Percentiles rank a stretch among this genome's conserved stretches.
These are phyloP conservation scores for Otatea glauca DNA, from an alignment of 176 grass and related monocot species.

Conservation along the genomic window DNA sequence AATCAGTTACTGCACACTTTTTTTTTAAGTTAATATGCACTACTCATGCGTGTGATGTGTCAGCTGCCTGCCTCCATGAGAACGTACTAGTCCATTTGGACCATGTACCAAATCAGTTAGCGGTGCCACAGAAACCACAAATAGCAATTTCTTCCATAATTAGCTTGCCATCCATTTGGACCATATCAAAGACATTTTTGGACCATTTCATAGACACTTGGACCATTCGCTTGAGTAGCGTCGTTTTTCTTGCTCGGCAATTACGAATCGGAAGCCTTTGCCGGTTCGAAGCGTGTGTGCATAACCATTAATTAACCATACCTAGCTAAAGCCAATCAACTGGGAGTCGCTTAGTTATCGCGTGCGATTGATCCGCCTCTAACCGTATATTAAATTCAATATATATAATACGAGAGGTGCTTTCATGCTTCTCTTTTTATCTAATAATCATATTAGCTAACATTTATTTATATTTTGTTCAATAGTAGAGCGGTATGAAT, in stretches of 20 bases:
- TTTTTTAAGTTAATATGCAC: neutral
- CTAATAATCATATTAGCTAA: no score
- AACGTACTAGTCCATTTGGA: neutral
- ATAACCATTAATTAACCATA: neutral
- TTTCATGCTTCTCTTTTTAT: no score
- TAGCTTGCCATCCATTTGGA: neutral
- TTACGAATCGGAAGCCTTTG: slow-evolving; percentile 1
- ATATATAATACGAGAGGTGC: no score
- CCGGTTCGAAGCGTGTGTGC: neutral
- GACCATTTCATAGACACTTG: slow-evolving; percentile 30
- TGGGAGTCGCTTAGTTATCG: neutral
- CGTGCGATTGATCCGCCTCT: neutral
- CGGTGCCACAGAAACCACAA: neutral
- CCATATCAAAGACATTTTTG: slow-evolving; percentile 32
- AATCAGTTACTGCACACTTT: neutral
- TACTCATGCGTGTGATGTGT: neutral
- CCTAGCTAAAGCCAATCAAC: slow-evolving; percentile 9
- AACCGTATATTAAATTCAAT: no score
- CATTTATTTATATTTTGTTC: no score
- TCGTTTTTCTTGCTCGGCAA: neutral
- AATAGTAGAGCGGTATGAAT: no score
- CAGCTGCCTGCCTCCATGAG: slow-evolving; percentile 29
- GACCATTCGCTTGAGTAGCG: neutral
- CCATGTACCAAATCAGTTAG: neutral
- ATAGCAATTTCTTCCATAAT: neutral